Evolutionary conservation across 345 rosid genomes (phyloP), one percentile per base, ranked within the genome.

Genomic region (Eucalyptus caleyi): DNA sequence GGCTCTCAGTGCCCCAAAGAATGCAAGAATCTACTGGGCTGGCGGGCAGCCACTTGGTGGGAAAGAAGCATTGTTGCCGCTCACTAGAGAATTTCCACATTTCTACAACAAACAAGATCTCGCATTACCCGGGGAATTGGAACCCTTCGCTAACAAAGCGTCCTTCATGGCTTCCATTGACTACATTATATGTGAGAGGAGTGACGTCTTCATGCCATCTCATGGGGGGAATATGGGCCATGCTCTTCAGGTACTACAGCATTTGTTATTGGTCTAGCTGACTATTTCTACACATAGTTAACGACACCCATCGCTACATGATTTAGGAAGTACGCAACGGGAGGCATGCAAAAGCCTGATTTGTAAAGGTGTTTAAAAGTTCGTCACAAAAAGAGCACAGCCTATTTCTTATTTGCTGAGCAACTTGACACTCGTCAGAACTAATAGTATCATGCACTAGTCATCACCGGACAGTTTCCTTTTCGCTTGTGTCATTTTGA

Each of bases 201-300:
- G 99, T 82, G 97, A 98, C 86, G 97, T 98, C 89, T 98, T 98
- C 93, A 95, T 98, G 99, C 96, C 99, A 81, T 98, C 99, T 87
- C 99, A 98, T 88, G 99, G 99, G 65, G 99, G 99, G 87, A 98
- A 98, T 89, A 97, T 98, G 99, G 99, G 98, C 50, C 99, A 96
- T 14, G 96, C 97, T 4, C 92, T 97, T 88, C 99, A 96, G 98
- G 99, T 97, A 92, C 87, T 15, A 24, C 37, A n/a, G 45, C 18
- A 65, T 40, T 77, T 45, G 4, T 62, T 34, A 15, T 23, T 37
- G 47, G 37, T 56, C 77, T 40, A 50, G 30, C 56, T 26, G 85
- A 65, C 50, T 19, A 42, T 49, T 51, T 18, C 40, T n/a, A 14
- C 53, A 16, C 15, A 9, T 24, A 34, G 32, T 16, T 7, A 65